Conservation (phyloP, 306 rosid species). For the Amphicarpaea edgeworthii region DNA sequence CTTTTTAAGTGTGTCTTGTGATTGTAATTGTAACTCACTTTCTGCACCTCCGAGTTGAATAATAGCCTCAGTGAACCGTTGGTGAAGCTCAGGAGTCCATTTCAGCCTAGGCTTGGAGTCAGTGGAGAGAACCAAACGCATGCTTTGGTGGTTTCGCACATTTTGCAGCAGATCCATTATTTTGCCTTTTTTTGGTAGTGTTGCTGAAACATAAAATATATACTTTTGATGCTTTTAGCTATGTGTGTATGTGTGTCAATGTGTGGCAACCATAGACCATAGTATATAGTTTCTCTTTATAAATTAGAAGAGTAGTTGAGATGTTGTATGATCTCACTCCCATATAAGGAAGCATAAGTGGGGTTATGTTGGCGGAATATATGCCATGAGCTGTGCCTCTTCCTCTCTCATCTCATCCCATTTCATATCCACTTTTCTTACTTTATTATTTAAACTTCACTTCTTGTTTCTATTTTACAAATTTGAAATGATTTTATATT, state of each 20-base stretch:
- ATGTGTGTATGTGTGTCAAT: slow-evolving; percentile 45
- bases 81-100: slow-evolving; percentile 90
- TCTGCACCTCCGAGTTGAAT: slow-evolving; percentile 83
- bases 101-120: slow-evolving; percentile 97
- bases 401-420: slow-evolving; percentile 52
- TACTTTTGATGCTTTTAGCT: slow-evolving; percentile 48
- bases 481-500: no score
- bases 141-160: slow-evolving; percentile 61
- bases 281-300: slow-evolving; percentile 58
- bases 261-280: slow-evolving; percentile 59
- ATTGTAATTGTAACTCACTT: slow-evolving; percentile 56
- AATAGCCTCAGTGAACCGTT: slow-evolving; percentile 74
- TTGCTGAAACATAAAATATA: slow-evolving; percentile 51
- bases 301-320: slow-evolving; percentile 60
- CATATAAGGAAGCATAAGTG: slow-evolving; percentile 95
- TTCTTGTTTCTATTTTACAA: no score
- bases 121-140: slow-evolving; percentile 84
- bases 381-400: slow-evolving; percentile 83
- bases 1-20: slow-evolving; percentile 21
- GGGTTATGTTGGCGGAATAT: slow-evolving; percentile 92
- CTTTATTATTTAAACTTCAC: no score
- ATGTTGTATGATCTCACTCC: slow-evolving; percentile 71
- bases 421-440: slow-evolving; percentile 66
- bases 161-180: slow-evolving; percentile 55
- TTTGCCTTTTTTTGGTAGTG: slow-evolving; percentile 44